Percentiles rank a stretch among this genome's conserved stretches.
Evolutionary conservation across 768 basidiomycete genomes (phyloP).

Genomic region (Lactarius tabidus): DNA sequence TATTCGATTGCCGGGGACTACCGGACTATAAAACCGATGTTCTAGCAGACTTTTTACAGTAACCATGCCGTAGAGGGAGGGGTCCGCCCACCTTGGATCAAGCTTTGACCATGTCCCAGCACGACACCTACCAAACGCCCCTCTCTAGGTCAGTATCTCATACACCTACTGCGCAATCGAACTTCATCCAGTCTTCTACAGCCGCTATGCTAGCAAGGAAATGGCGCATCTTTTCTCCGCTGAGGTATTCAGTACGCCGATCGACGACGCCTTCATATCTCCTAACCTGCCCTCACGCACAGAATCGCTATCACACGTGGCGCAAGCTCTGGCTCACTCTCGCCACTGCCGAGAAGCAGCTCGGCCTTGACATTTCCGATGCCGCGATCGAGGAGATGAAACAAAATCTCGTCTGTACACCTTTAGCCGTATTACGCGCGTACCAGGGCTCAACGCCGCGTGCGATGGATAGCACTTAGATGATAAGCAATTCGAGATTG

Average conservation of each 20-base stretch:
- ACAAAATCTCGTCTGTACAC: conserved; percentile 67
- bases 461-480: conserved; percentile 59
- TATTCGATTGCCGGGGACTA: no score
- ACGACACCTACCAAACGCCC: conserved; percentile 21
- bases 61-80: no score
- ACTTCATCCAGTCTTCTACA: conserved; percentile 32
- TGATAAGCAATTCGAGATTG: conserved; percentile 84
- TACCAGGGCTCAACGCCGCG: conserved; percentile 6
- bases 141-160: conserved; percentile 11
- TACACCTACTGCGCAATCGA: no score
- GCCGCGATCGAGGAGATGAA: conserved; percentile 94
- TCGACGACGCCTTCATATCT: neutral
- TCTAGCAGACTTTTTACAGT: no score
- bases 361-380: conserved; percentile 85
- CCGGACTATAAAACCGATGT: no score
- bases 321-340: conserved; percentile 93
- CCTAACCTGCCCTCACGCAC: neutral
- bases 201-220: conserved; percentile 98
- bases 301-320: conserved; percentile 98
- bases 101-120: conserved; percentile 5
- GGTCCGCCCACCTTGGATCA: no score
- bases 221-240: conserved; percentile 98
- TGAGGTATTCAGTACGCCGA: conserved; percentile 50
- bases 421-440: neutral
- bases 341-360: conserved; percentile 93